Evolutionary conservation across 1,139 yeast genomes (phyloP), one percentile per base, ranked within the genome.

Genomic region (Wickerhamomyces sp.): DNA sequence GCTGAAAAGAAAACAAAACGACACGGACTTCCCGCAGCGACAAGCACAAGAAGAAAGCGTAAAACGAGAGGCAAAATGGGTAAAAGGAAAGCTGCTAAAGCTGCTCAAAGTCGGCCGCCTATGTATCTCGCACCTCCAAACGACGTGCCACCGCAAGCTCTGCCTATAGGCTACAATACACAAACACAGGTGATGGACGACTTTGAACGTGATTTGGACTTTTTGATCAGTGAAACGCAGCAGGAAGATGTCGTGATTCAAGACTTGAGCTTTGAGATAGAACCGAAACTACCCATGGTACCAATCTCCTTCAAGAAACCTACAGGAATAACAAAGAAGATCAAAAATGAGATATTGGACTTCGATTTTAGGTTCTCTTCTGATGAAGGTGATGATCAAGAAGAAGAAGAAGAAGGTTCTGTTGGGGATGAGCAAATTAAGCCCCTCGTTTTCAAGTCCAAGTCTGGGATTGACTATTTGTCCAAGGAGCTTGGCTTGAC

Each of bases 171-270:
- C 2, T 45, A 47, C 20, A 44, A 46, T 13, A 42, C 51, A 3
- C 26, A 44, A 31, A 44, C 51, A 0, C 16, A 36, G 17, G 38
- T 40, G 3, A 15, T 23, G 2, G 49, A 42, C 31, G 43, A 33
- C 10, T 48, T 48, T 19, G 47, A 47, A 20, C 20, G 38, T 3
- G 51, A 47, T 24, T 27, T 46, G 18, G 41, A 40, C 10, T 46
- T 46, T 22, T 31, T 48, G 4, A 24, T 46, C 5, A 16, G 23
- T 7, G 35, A 34, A 26, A 20, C 7, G 11, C 12, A 20, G 18
- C 11, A 4, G 7, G 6, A n/a, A 5, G 21, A 19, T 19, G 21
- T 19, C 21, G 21, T 10, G 9, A n/a, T n/a, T n/a, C n/a, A n/a
- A n/a, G n/a, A n/a, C n/a, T n/a, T n/a, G n/a, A n/a, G n/a, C n/a